A percentile compares a stretch with the other conserved stretches of the same genome.
These are phyloP conservation scores for Incumbomyces lentus DNA, from an alignment of 2,329 filamentous ascomycete species.

Conservation along the genomic window DNA sequence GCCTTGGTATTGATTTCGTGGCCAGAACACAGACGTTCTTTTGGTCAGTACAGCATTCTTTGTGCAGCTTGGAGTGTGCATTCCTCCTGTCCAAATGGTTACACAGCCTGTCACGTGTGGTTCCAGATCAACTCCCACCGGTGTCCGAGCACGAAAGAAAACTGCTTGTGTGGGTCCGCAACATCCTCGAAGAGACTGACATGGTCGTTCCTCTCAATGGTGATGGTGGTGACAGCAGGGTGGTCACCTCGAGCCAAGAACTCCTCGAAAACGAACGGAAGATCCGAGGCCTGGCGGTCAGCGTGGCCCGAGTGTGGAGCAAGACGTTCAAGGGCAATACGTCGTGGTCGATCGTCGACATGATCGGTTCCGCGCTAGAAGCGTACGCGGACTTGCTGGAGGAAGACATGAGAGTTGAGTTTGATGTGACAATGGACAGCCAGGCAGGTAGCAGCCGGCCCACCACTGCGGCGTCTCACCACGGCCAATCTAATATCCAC, in stretches of 20 bases:
- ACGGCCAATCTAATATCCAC: neutral
- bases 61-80: conserved; percentile 45
- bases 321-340: conserved; percentile 41
- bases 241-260: conserved; percentile 25
- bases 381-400: conserved; percentile 38
- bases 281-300: conserved; percentile 36
- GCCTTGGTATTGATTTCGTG: conserved; percentile 44
- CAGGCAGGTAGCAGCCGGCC: neutral
- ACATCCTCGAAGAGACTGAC: conserved; percentile 41
- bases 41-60: conserved; percentile 46
- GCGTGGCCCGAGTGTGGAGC: conserved; percentile 40
- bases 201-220: conserved; percentile 28
- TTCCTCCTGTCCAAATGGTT: conserved; percentile 39
- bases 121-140: conserved; percentile 27
- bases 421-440: conserved; percentile 1
- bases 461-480: neutral
- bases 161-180: conserved; percentile 38
- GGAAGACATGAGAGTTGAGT: conserved; percentile 13
- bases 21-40: conserved; percentile 44
- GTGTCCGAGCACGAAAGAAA: conserved; percentile 39
- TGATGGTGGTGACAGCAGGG: conserved; percentile 13
- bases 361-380: conserved; percentile 37
- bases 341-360: conserved; percentile 40
- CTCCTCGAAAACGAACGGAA: conserved; percentile 35
- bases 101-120: conserved; percentile 33